Evolutionary conservation across 768 basidiomycete species (phyloP).

Genomic region (Mycena indigotica): DNA sequence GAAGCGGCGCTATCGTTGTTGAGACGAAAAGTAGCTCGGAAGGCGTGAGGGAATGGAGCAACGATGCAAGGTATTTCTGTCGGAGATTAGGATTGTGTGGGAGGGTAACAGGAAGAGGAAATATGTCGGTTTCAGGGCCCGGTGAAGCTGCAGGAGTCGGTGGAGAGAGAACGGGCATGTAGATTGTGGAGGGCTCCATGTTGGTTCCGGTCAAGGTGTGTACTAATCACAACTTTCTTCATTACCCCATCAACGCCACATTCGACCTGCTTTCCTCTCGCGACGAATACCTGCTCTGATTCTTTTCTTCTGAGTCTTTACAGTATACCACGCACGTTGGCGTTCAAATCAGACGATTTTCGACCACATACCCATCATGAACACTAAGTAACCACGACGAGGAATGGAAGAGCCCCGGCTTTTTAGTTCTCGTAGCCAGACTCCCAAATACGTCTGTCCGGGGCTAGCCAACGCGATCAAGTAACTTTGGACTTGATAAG

Average conservation of each 20-base stretch:
- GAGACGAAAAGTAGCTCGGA: constrained; percentile 70
- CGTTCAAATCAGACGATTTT: too few species aligned
- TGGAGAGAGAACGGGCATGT: constrained; percentile 57
- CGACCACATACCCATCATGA: too few species aligned
- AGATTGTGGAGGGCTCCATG: constrained; percentile 35
- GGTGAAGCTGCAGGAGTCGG: constrained; percentile 69
- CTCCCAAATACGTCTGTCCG: too few species aligned
- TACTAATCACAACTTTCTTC: background rate
- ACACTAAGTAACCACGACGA: too few species aligned
- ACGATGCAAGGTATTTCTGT: constrained; percentile 51
- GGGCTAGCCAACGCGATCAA: too few species aligned
- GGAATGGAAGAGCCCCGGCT: too few species aligned
- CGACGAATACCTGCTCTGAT: background rate
- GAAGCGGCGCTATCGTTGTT: constrained; percentile 60
- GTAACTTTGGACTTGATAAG: too few species aligned
- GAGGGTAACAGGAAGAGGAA: constrained; percentile 24
- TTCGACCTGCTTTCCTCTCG: background rate
- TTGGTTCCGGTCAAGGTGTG: background rate
- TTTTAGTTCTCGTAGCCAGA: too few species aligned
- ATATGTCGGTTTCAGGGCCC: constrained; percentile 31
- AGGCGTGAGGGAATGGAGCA: constrained; percentile 57
- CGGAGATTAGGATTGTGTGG: constrained; percentile 44
- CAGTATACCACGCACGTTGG: too few species aligned
- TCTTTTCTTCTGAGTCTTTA: too few species aligned
- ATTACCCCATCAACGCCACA: background rate